These are phyloP conservation scores for Lagenaria siceraria DNA, from an alignment of 306 rosid genomes.

Conservation along the genomic window DNA sequence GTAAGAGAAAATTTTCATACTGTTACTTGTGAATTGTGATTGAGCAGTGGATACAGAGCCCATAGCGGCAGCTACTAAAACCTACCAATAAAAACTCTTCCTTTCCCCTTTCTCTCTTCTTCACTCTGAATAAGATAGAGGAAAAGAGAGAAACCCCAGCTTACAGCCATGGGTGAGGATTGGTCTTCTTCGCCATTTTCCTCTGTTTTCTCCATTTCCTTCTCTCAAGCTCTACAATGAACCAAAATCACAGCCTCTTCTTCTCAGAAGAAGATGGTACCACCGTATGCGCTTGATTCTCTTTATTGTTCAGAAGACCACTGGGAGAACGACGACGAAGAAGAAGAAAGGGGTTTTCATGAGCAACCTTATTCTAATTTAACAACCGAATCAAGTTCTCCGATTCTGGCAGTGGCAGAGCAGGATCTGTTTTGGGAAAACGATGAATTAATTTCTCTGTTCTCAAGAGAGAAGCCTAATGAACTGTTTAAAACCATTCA, in stretches of 20 bases:
- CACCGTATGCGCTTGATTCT: conserved; percentile 31
- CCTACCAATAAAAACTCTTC: neutral
- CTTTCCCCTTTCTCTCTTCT: neutral
- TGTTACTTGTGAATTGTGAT: neutral
- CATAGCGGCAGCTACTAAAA: neutral
- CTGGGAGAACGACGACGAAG: conserved; percentile 29
- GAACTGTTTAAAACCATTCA: conserved; percentile 13
- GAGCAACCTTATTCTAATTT: conserved; percentile 4
- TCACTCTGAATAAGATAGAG: neutral
- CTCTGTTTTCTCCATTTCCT: neutral
- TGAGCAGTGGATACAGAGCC: neutral
- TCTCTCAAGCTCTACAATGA: conserved; percentile 18
- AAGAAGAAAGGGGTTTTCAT: neutral
- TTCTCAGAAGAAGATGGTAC: conserved; percentile 42
- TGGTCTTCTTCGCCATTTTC: neutral
- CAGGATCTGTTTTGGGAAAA: conserved; percentile 66
- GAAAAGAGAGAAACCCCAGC: neutral
- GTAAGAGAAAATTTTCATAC: neutral
- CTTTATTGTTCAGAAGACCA: conserved; percentile 67
- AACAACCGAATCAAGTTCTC: conserved; percentile 6
- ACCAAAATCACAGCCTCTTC: conserved; percentile 20
- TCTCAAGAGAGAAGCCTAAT: conserved; percentile 33
- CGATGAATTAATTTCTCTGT: conserved; percentile 42
- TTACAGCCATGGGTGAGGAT: conserved; percentile 9
- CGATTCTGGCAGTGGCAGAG: conserved; percentile 16